Percentiles rank a stretch among this genome's conserved stretches.
Evolutionary conservation across 805 yeast species (phyloP).

Genomic region (Teunomyces lycoperdinae): DNA sequence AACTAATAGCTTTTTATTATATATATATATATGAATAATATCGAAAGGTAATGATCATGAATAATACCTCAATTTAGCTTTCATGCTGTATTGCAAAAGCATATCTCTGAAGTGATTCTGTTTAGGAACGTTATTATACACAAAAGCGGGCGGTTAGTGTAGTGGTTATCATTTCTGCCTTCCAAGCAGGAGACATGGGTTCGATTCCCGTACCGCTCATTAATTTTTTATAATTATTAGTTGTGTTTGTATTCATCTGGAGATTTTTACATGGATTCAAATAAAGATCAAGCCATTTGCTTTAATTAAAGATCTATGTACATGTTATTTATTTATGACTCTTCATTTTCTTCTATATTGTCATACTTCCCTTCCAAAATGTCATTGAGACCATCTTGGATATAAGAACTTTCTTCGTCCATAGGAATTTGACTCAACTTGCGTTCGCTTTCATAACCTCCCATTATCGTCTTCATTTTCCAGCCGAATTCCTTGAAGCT

Average conservation of each 20-base stretch:
- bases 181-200: slow-evolving; percentile 94
- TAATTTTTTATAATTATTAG: slow-evolving; percentile 6
- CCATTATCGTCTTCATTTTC: slow-evolving; percentile 60
- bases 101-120: neutral
- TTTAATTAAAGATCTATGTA: neutral
- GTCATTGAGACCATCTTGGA: slow-evolving; percentile 54
- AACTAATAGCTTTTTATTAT: too few relatives aligned
- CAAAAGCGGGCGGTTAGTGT: slow-evolving; percentile 72
- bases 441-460: slow-evolving; percentile 62
- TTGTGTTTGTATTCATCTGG: neutral
- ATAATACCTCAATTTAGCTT: neutral
- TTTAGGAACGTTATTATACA: neutral
- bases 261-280: too few relatives aligned
- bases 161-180: slow-evolving; percentile 91
- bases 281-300: too few relatives aligned
- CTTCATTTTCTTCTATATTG: slow-evolving; percentile 12
- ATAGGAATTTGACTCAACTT: slow-evolving; percentile 41
- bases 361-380: slow-evolving; percentile 47
- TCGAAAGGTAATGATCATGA: neutral
- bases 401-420: slow-evolving; percentile 58
- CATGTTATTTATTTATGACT: neutral
- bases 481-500: slow-evolving; percentile 66
- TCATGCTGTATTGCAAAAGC: neutral
- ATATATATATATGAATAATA: too few relatives aligned
- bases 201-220: slow-evolving; percentile 89